These are phyloP conservation scores for Euphorbia pulcherrima DNA, from an alignment of 345 rosid species.

Conservation along the genomic window DNA sequence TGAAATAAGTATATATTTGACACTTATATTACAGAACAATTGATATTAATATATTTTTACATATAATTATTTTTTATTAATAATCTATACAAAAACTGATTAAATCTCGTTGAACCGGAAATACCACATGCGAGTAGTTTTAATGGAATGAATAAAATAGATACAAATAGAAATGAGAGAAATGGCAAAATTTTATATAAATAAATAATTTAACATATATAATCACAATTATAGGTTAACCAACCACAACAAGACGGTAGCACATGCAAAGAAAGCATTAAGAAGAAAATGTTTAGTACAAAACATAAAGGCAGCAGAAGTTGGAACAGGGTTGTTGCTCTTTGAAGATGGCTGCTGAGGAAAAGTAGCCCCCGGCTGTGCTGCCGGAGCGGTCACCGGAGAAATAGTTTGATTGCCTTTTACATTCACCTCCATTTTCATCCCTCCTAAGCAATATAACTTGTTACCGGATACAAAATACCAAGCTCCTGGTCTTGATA, in stretches of 20 bases:
- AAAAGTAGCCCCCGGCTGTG: conserved; percentile 18
- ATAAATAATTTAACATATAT: neutral
- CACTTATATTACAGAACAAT: no score
- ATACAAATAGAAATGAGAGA: neutral
- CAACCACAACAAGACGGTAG: conserved; percentile 6
- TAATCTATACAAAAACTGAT: no score
- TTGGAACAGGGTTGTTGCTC: conserved; percentile 45
- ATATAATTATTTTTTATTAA: no score
- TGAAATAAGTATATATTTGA: no score
- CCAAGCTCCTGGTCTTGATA: conserved; percentile 49
- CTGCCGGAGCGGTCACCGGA: conserved; percentile 46
- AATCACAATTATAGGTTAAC: neutral
- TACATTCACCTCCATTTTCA: conserved; percentile 62
- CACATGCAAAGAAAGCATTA: conserved; percentile 14
- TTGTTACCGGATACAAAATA: conserved; percentile 62
- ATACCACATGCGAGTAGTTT: no score
- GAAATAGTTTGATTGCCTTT: conserved; percentile 38
- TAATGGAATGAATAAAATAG: no score
- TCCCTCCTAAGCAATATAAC: conserved; percentile 77
- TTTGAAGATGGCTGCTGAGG: conserved; percentile 33
- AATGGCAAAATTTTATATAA: neutral
- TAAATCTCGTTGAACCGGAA: no score
- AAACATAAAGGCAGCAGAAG: conserved; percentile 30
- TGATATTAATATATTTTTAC: no score
- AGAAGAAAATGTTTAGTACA: conserved; percentile 22